Percentiles rank a stretch among this genome's conserved stretches.
phyloP scores from a whole-genome alignment of 2,329 filamentous ascomycete genomes.

The Zelopaecilomyces penicillatus region DNA sequence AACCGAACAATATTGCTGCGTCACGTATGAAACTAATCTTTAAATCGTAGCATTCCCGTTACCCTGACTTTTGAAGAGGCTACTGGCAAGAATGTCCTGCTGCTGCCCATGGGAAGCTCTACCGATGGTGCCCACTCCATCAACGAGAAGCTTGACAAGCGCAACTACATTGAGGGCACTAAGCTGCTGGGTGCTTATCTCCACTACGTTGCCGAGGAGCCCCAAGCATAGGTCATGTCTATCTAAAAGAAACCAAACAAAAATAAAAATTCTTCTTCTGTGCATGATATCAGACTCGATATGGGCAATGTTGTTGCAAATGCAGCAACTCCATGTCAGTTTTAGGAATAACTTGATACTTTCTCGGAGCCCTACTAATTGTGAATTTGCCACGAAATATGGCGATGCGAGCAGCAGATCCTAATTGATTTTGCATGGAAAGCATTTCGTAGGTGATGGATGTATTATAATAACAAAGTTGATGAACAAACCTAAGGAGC shows the following conservation, averaged over 20 bases:
- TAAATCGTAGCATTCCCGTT: constrained; percentile 68
- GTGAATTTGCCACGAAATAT: too few relatives aligned
- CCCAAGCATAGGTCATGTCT: constrained; percentile 28
- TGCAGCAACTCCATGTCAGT: too few relatives aligned
- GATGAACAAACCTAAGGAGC: too few relatives aligned
- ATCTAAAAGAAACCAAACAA: background rate
- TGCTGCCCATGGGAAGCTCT: constrained; percentile 94
- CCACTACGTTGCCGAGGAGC: constrained; percentile 92
- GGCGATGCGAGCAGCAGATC: too few relatives aligned
- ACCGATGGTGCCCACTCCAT: constrained; percentile 96
- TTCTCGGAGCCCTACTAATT: too few relatives aligned
- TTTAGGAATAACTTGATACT: too few relatives aligned
- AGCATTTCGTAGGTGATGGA: too few relatives aligned
- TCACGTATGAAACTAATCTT: background rate
- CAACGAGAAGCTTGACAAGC: constrained; percentile 96
- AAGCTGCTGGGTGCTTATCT: constrained; percentile 93
- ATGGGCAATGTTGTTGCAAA: too few relatives aligned
- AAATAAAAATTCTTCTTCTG: too few relatives aligned
- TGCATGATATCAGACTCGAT: too few relatives aligned
- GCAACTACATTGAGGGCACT: constrained; percentile 96
- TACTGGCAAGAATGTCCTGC: constrained; percentile 92
- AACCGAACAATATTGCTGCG: background rate
- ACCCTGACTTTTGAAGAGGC: constrained; percentile 96
- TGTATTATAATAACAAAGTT: too few relatives aligned
- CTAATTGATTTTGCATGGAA: too few relatives aligned